phyloP scores from a whole-genome alignment of 2,329 filamentous ascomycete genomes.

The Fonsecaea erecta region DNA sequence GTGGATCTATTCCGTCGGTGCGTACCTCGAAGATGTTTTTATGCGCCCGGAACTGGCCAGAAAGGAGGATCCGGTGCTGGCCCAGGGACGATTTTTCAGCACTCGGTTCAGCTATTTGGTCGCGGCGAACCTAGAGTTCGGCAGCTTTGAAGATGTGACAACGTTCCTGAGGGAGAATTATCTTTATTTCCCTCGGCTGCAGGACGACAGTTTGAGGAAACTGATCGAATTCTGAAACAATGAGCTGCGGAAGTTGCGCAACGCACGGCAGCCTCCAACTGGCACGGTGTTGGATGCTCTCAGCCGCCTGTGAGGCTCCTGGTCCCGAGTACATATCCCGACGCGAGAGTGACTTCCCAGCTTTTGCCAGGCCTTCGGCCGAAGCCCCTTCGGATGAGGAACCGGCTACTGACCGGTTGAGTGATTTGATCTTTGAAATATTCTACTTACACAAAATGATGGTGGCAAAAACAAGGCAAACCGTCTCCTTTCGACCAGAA shows the following conservation, averaged over 20 bases:
- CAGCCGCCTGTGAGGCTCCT: neutral
- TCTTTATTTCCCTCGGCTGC: constrained; percentile 8
- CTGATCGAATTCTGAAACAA: constrained; percentile 4
- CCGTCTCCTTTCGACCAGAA: neutral
- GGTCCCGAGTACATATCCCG: neutral
- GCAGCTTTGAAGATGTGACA: constrained; percentile 12
- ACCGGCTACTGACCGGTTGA: neutral
- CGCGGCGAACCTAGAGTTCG: constrained; percentile 5
- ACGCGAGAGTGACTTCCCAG: neutral
- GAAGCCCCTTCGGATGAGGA: neutral
- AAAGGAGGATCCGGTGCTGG: constrained; percentile 1
- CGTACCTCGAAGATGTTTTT: constrained; percentile 12
- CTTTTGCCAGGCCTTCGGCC: neutral
- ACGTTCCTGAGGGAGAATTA: constrained; percentile 9
- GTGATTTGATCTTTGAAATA: neutral
- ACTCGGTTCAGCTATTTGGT: constrained; percentile 10
- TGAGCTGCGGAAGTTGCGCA: neutral
- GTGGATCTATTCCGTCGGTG: constrained; percentile 10
- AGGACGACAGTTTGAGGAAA: constrained; percentile 10
- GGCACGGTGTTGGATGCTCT: neutral
- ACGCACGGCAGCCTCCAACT: neutral
- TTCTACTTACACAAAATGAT: neutral
- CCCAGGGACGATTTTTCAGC: constrained; percentile 4
- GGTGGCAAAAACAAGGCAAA: neutral
- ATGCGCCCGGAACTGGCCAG: constrained; percentile 1